A percentile compares a stretch with the other conserved stretches of the same genome.
Conservation (phyloP, 345 rosid genomes). For the Mercurialis annua region DNA sequence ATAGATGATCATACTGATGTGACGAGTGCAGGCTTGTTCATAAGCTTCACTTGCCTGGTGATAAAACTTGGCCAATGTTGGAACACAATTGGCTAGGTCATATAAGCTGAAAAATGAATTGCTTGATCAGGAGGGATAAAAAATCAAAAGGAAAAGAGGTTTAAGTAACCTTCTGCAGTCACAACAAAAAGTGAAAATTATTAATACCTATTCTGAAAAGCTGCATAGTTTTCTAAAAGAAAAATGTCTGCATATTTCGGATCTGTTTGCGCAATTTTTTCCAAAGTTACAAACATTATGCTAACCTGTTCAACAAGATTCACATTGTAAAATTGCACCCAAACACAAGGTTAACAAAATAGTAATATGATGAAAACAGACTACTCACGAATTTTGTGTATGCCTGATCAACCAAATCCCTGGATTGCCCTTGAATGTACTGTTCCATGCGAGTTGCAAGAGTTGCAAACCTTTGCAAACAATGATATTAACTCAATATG, state of each 20-base stretch:
- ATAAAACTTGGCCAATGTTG: conserved; percentile 94
- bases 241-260: conserved; percentile 88
- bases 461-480: conserved; percentile 71
- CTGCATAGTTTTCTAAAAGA: conserved; percentile 95
- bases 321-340: conserved; percentile 7
- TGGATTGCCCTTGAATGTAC: conserved; percentile 94
- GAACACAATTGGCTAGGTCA: conserved; percentile 95
- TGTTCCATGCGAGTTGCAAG: conserved; percentile 99
- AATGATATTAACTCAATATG: conserved; percentile 6
- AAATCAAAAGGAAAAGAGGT: background rate
- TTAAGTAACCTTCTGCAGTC: background rate
- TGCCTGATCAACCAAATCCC: conserved; percentile 98
- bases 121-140: conserved; percentile 26
- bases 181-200: background rate
- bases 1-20: conserved; percentile 92
- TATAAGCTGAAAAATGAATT: conserved; percentile 67
- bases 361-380: conserved; percentile 7
- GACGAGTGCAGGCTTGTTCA: conserved; percentile 96
- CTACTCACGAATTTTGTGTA: conserved; percentile 87
- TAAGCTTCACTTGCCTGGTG: conserved; percentile 99
- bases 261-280: conserved; percentile 91
- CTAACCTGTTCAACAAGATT: conserved; percentile 63
- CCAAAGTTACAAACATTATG: conserved; percentile 89
- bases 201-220: conserved; percentile 87
- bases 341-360: background rate